A percentile compares a stretch with the other conserved stretches of the same genome.
phyloP scores from a whole-genome alignment of 352 stramenopile genomes.

The Pythium diclinum region DNA sequence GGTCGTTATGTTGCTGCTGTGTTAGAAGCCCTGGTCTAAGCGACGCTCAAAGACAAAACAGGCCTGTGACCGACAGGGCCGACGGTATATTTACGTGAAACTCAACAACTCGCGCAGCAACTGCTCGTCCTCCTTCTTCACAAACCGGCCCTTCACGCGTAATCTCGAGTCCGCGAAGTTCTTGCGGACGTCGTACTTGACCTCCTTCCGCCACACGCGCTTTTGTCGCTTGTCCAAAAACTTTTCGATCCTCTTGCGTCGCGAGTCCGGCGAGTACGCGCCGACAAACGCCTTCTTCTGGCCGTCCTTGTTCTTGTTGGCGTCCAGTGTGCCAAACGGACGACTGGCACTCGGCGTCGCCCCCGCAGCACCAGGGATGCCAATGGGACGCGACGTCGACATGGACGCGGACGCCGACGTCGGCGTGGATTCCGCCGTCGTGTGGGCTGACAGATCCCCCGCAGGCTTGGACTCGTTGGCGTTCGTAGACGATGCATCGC shows the following conservation, averaged over 20 bases:
- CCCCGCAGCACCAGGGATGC: constrained; percentile 63
- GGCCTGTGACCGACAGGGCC: not conserved
- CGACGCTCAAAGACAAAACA: constrained; percentile 36
- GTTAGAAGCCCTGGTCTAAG: too few relatives aligned
- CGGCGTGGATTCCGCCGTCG: constrained; percentile 12
- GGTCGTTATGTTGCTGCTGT: too few relatives aligned
- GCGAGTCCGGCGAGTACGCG: constrained; percentile 86
- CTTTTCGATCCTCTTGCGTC: constrained; percentile 80
- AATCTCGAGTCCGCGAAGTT: constrained; percentile 98
- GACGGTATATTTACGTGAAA: constrained; percentile 50
- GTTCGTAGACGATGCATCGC: constrained; percentile 33
- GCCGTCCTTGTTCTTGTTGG: constrained; percentile 45
- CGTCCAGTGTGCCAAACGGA: constrained; percentile 42
- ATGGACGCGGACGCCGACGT: constrained; percentile 33
- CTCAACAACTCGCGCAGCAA: constrained; percentile 81
- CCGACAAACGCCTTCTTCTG: constrained; percentile 90
- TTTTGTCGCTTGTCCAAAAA: constrained; percentile 93
- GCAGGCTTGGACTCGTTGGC: constrained; percentile 24
- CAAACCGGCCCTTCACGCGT: constrained; percentile 97
- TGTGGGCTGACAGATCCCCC: constrained; percentile 6
- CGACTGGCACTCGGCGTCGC: constrained; percentile 23
- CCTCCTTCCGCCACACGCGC: constrained; percentile 96
- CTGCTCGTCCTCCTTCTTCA: constrained; percentile 98
- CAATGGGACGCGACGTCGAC: constrained; percentile 75
- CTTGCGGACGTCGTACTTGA: constrained; percentile 99